A percentile compares a stretch with the other conserved stretches of the same genome.
Conservation (phyloP, 2,329 filamentous ascomycete species). For the Aureobasidium sp. region DNA sequence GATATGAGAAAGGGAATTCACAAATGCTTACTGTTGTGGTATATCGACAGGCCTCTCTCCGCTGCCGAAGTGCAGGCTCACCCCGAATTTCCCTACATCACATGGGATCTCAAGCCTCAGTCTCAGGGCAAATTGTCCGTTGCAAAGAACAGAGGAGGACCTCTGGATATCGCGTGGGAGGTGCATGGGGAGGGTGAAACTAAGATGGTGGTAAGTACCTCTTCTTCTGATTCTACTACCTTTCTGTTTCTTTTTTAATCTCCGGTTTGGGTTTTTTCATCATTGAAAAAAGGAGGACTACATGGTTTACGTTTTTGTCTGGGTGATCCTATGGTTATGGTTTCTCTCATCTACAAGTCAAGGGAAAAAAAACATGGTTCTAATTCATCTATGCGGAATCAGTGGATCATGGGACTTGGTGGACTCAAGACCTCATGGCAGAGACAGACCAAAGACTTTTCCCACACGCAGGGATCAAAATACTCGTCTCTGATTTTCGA, state of each 20-base stretch:
- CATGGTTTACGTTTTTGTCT: neutral
- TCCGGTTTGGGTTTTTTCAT: neutral
- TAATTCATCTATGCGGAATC: neutral
- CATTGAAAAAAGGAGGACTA: neutral
- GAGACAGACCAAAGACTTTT: conserved; percentile 74
- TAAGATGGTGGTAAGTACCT: conserved; percentile 60
- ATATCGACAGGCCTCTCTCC: conserved; percentile 32
- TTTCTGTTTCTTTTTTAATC: neutral
- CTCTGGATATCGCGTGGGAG: conserved; percentile 69
- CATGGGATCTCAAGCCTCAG: conserved; percentile 63
- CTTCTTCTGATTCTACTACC: neutral
- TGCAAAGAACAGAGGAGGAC: conserved; percentile 63
- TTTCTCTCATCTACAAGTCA: neutral
- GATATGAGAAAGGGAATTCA: neutral
- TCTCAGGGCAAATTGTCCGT: conserved; percentile 54
- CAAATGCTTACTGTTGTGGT: neutral
- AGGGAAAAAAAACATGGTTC: neutral
- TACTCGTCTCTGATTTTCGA: conserved; percentile 73
- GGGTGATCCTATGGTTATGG: too few species aligned
- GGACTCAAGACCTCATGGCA: conserved; percentile 65
- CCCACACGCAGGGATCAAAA: conserved; percentile 56
- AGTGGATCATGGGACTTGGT: conserved; percentile 78
- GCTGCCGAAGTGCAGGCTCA: conserved; percentile 54
- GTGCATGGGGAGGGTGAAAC: conserved; percentile 66
- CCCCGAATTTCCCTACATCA: conserved; percentile 56